Evolutionary conservation across 225 moss, liverwort and hornwort genomes (phyloP).

Genomic region (Neckera pumila): DNA sequence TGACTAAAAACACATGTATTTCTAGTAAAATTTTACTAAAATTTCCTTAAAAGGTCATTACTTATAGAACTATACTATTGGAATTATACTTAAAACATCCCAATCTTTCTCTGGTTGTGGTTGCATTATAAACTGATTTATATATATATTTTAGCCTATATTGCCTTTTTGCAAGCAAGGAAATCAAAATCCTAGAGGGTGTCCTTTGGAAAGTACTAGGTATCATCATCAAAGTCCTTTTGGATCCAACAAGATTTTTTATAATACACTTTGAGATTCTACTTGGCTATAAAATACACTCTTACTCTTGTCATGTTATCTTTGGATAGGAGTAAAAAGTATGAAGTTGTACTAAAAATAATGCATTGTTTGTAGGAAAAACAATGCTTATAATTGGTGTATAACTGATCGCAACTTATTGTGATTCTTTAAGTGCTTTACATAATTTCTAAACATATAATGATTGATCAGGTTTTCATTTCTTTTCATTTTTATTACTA

Average conservation of each 20-base stretch:
- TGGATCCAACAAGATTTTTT: neutral
- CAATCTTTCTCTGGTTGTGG: too few relatives aligned
- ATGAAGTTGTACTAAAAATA: accelerated
- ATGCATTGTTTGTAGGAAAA: too few relatives aligned
- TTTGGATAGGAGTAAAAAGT: accelerated
- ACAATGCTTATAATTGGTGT: neutral
- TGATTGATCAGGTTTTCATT: neutral
- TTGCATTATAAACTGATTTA: neutral
- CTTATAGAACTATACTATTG: too few relatives aligned
- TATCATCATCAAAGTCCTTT: neutral
- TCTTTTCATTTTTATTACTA: neutral
- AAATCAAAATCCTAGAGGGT: neutral
- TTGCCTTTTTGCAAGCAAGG: accelerated
- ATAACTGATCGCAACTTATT: neutral
- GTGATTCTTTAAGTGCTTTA: neutral
- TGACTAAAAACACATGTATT: too few relatives aligned
- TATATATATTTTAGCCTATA: neutral
- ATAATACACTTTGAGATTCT: neutral
- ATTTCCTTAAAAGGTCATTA: too few relatives aligned
- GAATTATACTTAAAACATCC: too few relatives aligned
- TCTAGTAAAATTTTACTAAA: too few relatives aligned
- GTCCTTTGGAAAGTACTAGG: accelerated
- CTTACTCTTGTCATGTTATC: neutral
- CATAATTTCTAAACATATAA: neutral
- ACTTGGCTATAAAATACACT: accelerated